Evolutionary conservation across 441 rosid species (phyloP).

Genomic region (Biscutella auriculata): DNA sequence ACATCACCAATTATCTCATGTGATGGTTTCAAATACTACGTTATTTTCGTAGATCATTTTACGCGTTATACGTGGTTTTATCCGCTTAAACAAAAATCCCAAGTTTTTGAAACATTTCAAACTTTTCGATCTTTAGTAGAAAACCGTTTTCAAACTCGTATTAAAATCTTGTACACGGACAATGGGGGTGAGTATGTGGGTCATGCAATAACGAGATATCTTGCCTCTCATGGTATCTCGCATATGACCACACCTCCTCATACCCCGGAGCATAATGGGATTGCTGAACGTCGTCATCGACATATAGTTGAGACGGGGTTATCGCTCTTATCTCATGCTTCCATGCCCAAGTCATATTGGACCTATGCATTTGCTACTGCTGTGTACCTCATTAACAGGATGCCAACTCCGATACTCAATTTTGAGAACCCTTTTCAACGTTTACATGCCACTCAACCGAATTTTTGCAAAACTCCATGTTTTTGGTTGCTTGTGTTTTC

Average conservation of each 20-base stretch:
- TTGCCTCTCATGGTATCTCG: not conserved
- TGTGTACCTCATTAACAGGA: not conserved
- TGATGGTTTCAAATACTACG: too few species aligned
- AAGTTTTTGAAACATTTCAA: not conserved
- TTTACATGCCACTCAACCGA: not conserved
- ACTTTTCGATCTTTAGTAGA: not conserved
- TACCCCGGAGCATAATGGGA: not conserved
- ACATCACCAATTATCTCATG: too few species aligned
- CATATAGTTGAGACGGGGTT: not conserved
- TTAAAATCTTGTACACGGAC: not conserved
- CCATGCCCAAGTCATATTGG: not conserved
- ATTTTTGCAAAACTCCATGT: too few species aligned
- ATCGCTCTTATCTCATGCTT: not conserved
- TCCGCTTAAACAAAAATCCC: not conserved
- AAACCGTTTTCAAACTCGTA: not conserved
- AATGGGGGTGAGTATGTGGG: not conserved
- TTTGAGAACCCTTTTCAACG: not conserved
- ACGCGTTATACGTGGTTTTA: not conserved
- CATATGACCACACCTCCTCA: not conserved
- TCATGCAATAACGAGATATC: too few species aligned
- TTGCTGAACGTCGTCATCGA: not conserved
- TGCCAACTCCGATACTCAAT: not conserved
- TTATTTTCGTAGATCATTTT: too few species aligned
- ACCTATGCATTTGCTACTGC: not conserved
- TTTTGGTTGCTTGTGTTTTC: too few species aligned